Evolutionary conservation across 2,329 filamentous ascomycete species (phyloP).

Genomic region (Ceratocystis cacaofunesta): DNA sequence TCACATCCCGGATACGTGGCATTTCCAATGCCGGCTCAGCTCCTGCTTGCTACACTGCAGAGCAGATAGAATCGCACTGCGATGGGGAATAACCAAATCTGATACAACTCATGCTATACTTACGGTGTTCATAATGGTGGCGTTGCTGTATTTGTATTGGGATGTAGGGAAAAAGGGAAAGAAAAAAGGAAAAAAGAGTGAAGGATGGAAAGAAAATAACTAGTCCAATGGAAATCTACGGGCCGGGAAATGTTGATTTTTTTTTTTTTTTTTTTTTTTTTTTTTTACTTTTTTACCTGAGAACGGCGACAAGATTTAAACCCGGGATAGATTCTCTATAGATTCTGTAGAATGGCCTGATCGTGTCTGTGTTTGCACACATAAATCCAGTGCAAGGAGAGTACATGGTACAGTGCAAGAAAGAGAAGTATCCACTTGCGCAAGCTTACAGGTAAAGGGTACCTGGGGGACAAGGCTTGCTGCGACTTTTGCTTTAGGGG

Average conservation of each 20-base stretch:
- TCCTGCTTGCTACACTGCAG: neutral
- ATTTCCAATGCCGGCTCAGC: neutral
- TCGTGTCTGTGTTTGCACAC: neutral
- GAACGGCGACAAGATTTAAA: conserved; percentile 1
- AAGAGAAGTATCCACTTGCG: neutral
- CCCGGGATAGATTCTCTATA: neutral
- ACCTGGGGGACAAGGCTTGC: neutral
- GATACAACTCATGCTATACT: conserved; percentile 20
- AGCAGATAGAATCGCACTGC: neutral
- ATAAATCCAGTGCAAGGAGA: neutral
- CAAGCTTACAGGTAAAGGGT: neutral
- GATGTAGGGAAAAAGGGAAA: neutral
- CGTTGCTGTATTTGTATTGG: conserved; percentile 3
- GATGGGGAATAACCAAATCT: no score
- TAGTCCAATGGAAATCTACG: neutral
- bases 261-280: neutral
- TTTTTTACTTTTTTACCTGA: neutral
- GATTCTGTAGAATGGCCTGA: neutral
- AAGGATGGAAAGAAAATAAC: neutral
- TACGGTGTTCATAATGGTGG: conserved; percentile 40
- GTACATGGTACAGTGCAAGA: neutral
- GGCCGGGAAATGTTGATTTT: no score
- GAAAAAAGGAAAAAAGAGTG: neutral
- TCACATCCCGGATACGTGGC: neutral
- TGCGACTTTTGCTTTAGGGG: neutral